phyloP scores from a whole-genome alignment of 2,329 filamentous ascomycete species.

The Claviceps fusiformis region DNA sequence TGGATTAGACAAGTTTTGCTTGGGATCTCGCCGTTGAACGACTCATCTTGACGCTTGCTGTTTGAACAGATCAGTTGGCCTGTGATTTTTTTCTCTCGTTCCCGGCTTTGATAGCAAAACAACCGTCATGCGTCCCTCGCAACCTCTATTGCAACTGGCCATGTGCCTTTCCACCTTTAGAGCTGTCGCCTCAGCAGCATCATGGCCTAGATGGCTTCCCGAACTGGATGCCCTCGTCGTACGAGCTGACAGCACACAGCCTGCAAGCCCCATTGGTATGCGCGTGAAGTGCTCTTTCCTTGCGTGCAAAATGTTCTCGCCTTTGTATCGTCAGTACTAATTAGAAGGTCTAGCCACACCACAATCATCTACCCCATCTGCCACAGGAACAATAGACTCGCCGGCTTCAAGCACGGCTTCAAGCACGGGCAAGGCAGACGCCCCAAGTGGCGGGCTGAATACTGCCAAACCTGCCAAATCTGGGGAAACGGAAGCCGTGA shows the following conservation, averaged over 20 bases:
- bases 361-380: not conserved
- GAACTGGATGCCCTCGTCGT: slow-evolving; percentile 39
- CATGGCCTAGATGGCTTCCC: slow-evolving; percentile 44
- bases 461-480: slow-evolving; percentile 19
- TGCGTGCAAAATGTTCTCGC: not conserved
- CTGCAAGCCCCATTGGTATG: slow-evolving; percentile 7
- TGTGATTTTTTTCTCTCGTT: not conserved
- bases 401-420: not conserved
- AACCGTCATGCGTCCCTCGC: slow-evolving; percentile 31
- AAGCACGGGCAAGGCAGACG: slow-evolving; percentile 6
- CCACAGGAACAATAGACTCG: slow-evolving; percentile 6
- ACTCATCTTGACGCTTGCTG: not conserved
- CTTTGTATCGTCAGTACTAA: not conserved
- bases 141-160: slow-evolving; percentile 32
- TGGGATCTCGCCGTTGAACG: not conserved
- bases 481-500: slow-evolving; percentile 12
- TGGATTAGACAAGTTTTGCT: not conserved
- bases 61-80: not conserved
- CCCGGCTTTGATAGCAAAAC: not conserved
- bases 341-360: not conserved
- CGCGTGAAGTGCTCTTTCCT: not conserved
- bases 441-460: slow-evolving; percentile 26
- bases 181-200: slow-evolving; percentile 35
- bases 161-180: slow-evolving; percentile 37
- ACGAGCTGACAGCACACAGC: slow-evolving; percentile 25